Evolutionary conservation across 371 early-diverging fungal genomes (phyloP).

Genomic region (Apophysomyces elegans): DNA sequence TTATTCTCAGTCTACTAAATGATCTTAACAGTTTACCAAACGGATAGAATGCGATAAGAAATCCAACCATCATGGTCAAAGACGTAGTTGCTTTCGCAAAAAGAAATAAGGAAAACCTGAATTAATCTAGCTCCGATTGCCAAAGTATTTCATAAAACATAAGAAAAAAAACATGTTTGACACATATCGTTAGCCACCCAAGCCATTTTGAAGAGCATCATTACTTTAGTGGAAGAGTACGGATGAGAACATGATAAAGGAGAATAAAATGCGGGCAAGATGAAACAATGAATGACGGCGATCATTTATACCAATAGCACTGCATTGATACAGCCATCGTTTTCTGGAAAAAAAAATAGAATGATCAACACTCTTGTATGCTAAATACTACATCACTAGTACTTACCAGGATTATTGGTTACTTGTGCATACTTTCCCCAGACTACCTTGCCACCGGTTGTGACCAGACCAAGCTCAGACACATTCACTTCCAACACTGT

Average conservation of each 20-base stretch:
- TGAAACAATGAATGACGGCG: constrained; percentile 8
- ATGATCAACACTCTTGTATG: not conserved
- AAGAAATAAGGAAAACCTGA: too few species aligned
- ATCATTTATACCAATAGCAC: constrained; percentile 84
- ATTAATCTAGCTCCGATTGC: too few species aligned
- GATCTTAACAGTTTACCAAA: too few species aligned
- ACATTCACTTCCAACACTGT: constrained; percentile 97
- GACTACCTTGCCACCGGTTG: constrained; percentile 98
- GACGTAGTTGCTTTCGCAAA: too few species aligned
- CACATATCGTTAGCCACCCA: not conserved
- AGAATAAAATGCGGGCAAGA: constrained; percentile 10
- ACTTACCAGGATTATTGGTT: constrained; percentile 89
- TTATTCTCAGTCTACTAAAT: too few species aligned
- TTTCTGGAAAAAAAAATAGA: constrained; percentile 54
- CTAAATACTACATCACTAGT: not conserved
- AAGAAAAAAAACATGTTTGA: too few species aligned
- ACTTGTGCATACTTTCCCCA: constrained; percentile 99
- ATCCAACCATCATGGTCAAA: too few species aligned
- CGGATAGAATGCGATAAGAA: too few species aligned
- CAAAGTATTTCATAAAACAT: too few species aligned
- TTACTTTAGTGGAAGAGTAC: constrained; percentile 5
- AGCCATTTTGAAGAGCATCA: constrained; percentile 1
- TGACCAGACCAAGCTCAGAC: constrained; percentile 98
- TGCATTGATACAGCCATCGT: constrained; percentile 97
- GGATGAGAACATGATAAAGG: not conserved